These are phyloP conservation scores for Chrysanthemum makinoi DNA, from an alignment of 129 eudicot species.

Conservation along the genomic window DNA sequence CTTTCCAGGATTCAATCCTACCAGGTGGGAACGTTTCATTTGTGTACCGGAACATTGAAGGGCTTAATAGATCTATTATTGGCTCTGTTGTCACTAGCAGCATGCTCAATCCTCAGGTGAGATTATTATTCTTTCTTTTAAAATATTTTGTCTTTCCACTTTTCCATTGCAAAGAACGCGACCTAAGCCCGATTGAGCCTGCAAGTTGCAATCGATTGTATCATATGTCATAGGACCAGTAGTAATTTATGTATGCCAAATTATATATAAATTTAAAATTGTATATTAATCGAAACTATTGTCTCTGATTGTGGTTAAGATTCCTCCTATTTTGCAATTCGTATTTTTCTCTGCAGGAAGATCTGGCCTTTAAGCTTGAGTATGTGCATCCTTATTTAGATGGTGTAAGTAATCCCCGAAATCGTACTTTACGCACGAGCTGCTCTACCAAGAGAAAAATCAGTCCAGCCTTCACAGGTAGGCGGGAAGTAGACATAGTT, in stretches of 20 bases:
- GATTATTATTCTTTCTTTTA: slow-evolving; percentile 13
- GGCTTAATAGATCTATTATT: slow-evolving; percentile 75
- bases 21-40: slow-evolving; percentile 91
- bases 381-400: slow-evolving; percentile 91
- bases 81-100: slow-evolving; percentile 91
- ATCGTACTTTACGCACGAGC: slow-evolving; percentile 75
- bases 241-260: not conserved
- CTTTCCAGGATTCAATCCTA: slow-evolving; percentile 80
- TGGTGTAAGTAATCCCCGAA: slow-evolving; percentile 66
- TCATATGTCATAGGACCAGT: not conserved
- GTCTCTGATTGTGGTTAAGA: not conserved
- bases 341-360: slow-evolving; percentile 53
- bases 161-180: too few species aligned
- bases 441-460: slow-evolving; percentile 79
- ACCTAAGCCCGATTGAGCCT: not conserved
- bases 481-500: slow-evolving; percentile 80
- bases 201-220: not conserved
- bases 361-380: slow-evolving; percentile 84
- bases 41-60: slow-evolving; percentile 78
- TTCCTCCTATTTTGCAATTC: not conserved
- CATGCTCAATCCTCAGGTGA: slow-evolving; percentile 92
- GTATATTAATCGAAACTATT: not conserved
- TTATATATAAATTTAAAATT: not conserved
- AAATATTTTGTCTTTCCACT: not conserved
- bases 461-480: slow-evolving; percentile 96